These are phyloP conservation scores for Silybum marianum DNA, from an alignment of 129 eudicot genomes.

Conservation along the genomic window DNA sequence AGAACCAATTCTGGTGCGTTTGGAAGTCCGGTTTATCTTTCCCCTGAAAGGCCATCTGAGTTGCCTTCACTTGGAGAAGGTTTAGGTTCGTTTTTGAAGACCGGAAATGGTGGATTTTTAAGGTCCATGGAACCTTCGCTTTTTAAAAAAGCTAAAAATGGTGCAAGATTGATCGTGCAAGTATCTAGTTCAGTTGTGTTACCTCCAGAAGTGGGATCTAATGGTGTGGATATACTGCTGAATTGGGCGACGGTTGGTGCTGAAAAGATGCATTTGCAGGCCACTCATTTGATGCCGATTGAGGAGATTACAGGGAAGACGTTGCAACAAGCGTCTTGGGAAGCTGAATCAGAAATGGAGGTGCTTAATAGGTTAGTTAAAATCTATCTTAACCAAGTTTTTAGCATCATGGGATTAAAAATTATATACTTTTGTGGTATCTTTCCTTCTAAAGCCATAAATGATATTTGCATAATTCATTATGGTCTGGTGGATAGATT, in stretches of 20 bases:
- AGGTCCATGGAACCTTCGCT: constrained; percentile 56
- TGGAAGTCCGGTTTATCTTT: constrained; percentile 71
- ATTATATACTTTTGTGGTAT: not conserved
- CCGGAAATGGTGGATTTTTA: constrained; percentile 47
- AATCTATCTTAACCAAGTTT: not conserved
- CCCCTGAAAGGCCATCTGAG: constrained; percentile 42
- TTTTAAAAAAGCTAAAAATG: constrained; percentile 54
- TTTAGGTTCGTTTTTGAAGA: constrained; percentile 43
- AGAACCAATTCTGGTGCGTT: constrained; percentile 56
- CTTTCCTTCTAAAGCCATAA: not conserved
- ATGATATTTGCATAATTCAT: not conserved
- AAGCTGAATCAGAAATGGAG: constrained; percentile 34
- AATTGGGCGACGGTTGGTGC: constrained; percentile 57
- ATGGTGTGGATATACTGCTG: constrained; percentile 47
- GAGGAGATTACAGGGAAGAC: constrained; percentile 66
- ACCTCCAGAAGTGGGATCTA: constrained; percentile 58
- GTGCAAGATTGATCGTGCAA: constrained; percentile 59
- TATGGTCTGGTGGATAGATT: not conserved
- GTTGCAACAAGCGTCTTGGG: constrained; percentile 47
- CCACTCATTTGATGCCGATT: constrained; percentile 56
- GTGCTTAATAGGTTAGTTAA: constrained; percentile 46
- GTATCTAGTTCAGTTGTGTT: constrained; percentile 54
- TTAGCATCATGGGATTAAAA: constrained; percentile 4
- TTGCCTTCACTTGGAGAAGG: constrained; percentile 61
- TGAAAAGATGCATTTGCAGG: constrained; percentile 49